Conservation (phyloP, 768 basidiomycete species). For the Myochromella boudieri region DNA sequence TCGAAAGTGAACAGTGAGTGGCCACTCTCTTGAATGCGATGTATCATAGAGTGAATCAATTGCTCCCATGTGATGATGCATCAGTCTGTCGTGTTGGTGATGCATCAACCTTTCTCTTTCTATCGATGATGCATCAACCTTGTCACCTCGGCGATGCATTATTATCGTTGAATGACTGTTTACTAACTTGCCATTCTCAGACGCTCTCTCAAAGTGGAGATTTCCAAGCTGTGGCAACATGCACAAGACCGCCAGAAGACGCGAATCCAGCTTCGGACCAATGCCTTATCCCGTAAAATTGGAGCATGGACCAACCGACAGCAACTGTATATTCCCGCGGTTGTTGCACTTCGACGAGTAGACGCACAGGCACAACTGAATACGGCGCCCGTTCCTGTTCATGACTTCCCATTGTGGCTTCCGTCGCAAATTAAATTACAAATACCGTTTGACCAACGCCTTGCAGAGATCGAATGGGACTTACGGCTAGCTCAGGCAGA, state of each 20-base stretch:
- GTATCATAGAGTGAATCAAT: too few species aligned
- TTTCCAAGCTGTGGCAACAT: constrained; percentile 1
- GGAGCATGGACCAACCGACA: constrained; percentile 11
- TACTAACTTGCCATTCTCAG: neutral
- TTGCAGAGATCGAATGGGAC: constrained; percentile 9
- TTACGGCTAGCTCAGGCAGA: constrained; percentile 8
- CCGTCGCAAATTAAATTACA: neutral
- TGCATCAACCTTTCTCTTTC: too few species aligned
- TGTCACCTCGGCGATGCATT: too few species aligned
- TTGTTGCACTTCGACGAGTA: neutral
- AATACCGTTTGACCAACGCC: constrained; percentile 1
- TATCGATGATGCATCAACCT: neutral
- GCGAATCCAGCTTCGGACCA: constrained; percentile 9
- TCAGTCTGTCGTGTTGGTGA: too few species aligned
- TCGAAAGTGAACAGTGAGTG: constrained; percentile 20
- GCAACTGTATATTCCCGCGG: constrained; percentile 15
- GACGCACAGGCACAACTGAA: neutral
- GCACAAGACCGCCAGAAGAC: constrained; percentile 8
- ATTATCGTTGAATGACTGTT: neutral
- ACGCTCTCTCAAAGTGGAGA: constrained; percentile 1
- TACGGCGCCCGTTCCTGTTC: neutral
- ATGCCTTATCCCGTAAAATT: constrained; percentile 9
- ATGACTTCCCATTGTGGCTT: constrained; percentile 2
- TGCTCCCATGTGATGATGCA: too few species aligned
- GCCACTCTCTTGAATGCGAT: too few species aligned